Evolutionary conservation across 352 stramenopile genomes (phyloP).

Genomic region (Phytophthora pseudosyringae): DNA sequence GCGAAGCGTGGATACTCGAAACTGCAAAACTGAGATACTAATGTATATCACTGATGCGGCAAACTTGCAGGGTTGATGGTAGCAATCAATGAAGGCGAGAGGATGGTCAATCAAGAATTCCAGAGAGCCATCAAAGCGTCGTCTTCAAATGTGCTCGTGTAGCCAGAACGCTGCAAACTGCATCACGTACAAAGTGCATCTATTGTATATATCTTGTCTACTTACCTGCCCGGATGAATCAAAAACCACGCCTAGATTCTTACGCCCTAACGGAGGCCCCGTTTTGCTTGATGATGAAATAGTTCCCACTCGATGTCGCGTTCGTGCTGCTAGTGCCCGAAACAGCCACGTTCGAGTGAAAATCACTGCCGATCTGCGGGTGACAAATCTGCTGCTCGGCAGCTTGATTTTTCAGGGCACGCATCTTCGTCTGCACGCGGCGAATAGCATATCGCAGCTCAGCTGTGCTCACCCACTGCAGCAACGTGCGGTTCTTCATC

Average conservation of each 20-base stretch:
- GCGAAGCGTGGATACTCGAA: constrained; percentile 26
- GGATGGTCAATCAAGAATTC: no score
- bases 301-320: background rate
- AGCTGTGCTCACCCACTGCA: constrained; percentile 70
- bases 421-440: constrained; percentile 73
- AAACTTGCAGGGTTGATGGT: no score
- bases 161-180: no score
- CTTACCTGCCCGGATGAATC: background rate
- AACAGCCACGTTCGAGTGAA: no score
- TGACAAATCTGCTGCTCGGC: background rate
- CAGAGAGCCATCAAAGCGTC: no score
- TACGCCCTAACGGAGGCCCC: constrained; percentile 17
- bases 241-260: background rate
- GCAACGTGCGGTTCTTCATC: constrained; percentile 57
- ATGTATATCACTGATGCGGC: background rate
- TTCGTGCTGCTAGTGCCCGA: background rate
- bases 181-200: no score
- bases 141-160: no score
- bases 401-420: constrained; percentile 29
- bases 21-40: background rate
- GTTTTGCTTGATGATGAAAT: constrained; percentile 21
- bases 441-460: constrained; percentile 78
- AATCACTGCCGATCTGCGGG: background rate
- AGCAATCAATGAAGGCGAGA: no score
- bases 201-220: constrained; percentile 1